These are phyloP conservation scores for Phytophthora fragariaefolia DNA, from an alignment of 352 stramenopile species.

Conservation along the genomic window DNA sequence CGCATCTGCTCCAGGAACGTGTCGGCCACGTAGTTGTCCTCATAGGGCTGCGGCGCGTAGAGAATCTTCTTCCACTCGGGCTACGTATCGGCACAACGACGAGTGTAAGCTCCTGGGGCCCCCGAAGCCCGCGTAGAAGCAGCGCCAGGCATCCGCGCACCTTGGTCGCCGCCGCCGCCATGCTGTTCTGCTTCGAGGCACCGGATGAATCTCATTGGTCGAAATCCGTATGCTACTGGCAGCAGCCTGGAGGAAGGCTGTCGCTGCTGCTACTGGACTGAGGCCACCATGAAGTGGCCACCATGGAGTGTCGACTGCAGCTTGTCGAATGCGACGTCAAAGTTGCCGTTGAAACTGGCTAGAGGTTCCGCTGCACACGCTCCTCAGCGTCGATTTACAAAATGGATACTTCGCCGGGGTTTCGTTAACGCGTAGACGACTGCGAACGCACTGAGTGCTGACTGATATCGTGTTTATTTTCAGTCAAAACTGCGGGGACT, in stretches of 20 bases:
- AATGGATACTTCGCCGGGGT: no score
- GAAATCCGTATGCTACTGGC: slow-evolving; percentile 1
- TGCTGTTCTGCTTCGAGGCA: neutral
- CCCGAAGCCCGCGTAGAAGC: neutral
- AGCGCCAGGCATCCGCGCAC: slow-evolving; percentile 7
- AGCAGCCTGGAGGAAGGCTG: neutral
- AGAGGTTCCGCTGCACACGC: neutral
- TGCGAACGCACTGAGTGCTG: no score
- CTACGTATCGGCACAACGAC: slow-evolving; percentile 9
- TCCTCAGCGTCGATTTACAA: no score
- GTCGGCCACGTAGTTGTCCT: slow-evolving; percentile 91
- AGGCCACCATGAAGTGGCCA: neutral
- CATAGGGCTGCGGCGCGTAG: slow-evolving; percentile 88
- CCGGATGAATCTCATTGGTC: slow-evolving; percentile 15
- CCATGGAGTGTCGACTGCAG: no score
- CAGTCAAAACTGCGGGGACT: no score
- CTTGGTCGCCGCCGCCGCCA: slow-evolving; percentile 19
- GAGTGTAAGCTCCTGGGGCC: slow-evolving; percentile 1
- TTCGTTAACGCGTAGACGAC: no score
- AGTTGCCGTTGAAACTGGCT: neutral
- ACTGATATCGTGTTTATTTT: no score
- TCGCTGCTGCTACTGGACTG: neutral
- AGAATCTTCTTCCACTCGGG: slow-evolving; percentile 87
- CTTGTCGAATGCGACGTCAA: neutral
- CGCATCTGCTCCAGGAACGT: slow-evolving; percentile 92